Base-by-base conservation (phyloP, 1,139 yeast species). In the Arxiozyma bovina region DNA sequence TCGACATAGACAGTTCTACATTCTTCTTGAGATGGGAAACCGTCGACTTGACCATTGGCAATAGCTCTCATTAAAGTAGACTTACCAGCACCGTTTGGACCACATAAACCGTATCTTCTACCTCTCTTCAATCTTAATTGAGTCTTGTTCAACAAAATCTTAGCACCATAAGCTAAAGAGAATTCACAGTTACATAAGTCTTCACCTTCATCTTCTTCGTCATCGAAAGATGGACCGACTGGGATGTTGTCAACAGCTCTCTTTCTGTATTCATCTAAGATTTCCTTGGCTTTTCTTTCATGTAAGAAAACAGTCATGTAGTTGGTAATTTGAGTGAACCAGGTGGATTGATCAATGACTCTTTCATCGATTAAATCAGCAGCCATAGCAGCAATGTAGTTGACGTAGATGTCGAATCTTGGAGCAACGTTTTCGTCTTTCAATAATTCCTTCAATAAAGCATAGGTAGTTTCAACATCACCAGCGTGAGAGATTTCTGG, bases 61-160 rank as follows among this genome's bases (percentile, higher is more conserved):
- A 93, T 88, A 69, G 99, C 98, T 83, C 97, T 89, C 98, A 93
- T 90, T 77, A 93, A 85, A 68, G 99, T 93, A 66, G 98, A 93
- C 81, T 93, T 93, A 87, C 99, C 99, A 71, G 98, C 96, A 87
- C 99, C 99, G 79, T 93, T 93, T 73, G 98, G 97, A 80, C 99
- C 99, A 82, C 97, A 91, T 69, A 93, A 83, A 89, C 99, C 99
- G 76, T 93, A 93, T 81, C 99, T 88, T 81, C 97, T 91, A 80
- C 88, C 94, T 81, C 98, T 89, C 94, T 91, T 93, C 76, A 93
- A 87, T 80, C 98, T 89, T 77, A 93, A 85, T 81, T 93, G 97
- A 69, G 99, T 93, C 81, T 94, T 90, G 91, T 93, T 93, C 78
- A 93, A 88, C 81, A 93, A 84, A 83, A 93, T 93, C 90, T 91